Evolutionary conservation across 257 asterid genomes (phyloP).

Genomic region (Prunella vulgaris): DNA sequence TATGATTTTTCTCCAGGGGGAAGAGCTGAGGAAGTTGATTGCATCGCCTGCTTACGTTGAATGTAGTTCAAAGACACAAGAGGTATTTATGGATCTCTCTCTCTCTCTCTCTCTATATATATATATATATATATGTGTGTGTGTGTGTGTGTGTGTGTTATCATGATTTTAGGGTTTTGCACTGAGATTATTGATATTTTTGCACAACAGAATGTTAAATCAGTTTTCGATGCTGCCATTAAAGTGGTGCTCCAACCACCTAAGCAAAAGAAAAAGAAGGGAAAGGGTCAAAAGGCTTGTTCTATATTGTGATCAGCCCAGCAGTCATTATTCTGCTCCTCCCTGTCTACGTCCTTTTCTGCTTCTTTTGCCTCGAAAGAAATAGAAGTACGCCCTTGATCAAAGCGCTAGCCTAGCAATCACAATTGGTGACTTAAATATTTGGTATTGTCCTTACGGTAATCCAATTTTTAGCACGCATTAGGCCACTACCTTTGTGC

Average conservation of each 20-base stretch:
- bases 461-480: conserved; percentile 31
- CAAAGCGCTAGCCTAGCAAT: conserved; percentile 27
- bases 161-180: neutral
- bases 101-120: neutral
- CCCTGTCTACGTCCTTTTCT: conserved; percentile 24
- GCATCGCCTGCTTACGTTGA: conserved; percentile 65
- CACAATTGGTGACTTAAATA: conserved; percentile 35
- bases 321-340: conserved; percentile 20
- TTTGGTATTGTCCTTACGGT: conserved; percentile 28
- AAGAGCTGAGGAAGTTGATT: conserved; percentile 58
- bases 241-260: conserved; percentile 67
- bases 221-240: conserved; percentile 56
- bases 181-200: conserved; percentile 13
- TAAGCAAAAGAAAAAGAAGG: conserved; percentile 56
- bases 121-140: no score
- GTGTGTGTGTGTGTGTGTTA: no score
- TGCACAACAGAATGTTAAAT: conserved; percentile 42
- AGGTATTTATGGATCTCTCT: conserved; percentile 31
- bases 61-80: conserved; percentile 73
- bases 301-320: conserved; percentile 65
- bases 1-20: conserved; percentile 47
- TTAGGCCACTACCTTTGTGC: conserved; percentile 49
- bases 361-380: conserved; percentile 39
- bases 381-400: conserved; percentile 39
- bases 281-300: conserved; percentile 52